These are phyloP conservation scores for Talaromyces pinophilus DNA, from an alignment of 2,329 filamentous ascomycete species.

Conservation along the genomic window DNA sequence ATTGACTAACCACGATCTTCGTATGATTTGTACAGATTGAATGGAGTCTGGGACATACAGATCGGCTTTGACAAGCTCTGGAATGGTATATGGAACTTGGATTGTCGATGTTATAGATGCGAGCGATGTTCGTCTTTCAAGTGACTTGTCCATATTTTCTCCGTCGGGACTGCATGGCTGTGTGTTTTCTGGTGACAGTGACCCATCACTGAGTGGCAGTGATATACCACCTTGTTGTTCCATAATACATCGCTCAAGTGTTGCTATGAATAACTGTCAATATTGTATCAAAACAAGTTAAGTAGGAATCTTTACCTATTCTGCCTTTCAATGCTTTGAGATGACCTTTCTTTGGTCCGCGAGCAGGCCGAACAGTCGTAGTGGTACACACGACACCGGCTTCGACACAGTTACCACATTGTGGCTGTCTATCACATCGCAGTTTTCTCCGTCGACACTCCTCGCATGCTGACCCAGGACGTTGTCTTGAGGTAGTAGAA, in stretches of 20 bases:
- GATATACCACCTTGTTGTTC: conserved; percentile 30
- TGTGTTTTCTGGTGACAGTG: conserved; percentile 16
- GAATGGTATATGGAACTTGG: conserved; percentile 15
- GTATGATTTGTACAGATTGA: neutral
- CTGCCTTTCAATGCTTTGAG: conserved; percentile 61
- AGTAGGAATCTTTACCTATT: conserved; percentile 27
- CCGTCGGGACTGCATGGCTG: conserved; percentile 19
- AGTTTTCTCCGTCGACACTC: conserved; percentile 91
- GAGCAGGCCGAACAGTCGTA: conserved; percentile 43
- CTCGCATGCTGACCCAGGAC: conserved; percentile 67
- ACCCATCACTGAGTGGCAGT: conserved; percentile 20
- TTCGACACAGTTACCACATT: conserved; percentile 79
- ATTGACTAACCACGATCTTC: neutral
- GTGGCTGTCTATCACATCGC: conserved; percentile 80
- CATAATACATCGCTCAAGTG: conserved; percentile 32
- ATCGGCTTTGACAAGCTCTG: conserved; percentile 24
- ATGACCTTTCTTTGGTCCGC: conserved; percentile 89
- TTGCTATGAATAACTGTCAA: conserved; percentile 24
- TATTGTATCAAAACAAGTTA: neutral
- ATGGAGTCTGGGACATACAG: conserved; percentile 20
- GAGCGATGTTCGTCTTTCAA: conserved; percentile 16
- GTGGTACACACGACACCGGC: conserved; percentile 33
- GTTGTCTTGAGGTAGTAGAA: conserved; percentile 28
- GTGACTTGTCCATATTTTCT: conserved; percentile 14
- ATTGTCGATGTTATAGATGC: conserved; percentile 6